Evolutionary conservation across 805 yeast genomes (phyloP), one percentile per base, ranked within the genome.

Genomic region (Priceomyces castillae): DNA sequence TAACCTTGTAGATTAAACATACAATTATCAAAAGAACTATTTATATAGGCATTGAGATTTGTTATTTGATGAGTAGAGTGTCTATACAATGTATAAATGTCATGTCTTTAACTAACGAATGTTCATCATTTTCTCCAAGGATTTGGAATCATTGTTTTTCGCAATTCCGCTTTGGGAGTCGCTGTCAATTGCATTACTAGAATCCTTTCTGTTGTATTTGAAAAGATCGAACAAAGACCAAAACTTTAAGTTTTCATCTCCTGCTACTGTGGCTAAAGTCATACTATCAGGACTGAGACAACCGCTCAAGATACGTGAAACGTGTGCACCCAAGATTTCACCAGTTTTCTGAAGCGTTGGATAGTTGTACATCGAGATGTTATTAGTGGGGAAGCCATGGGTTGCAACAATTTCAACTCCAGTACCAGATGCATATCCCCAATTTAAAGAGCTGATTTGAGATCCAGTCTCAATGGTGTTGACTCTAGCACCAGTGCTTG

Each of bases 231-330:
- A 92, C 17, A 94, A 74, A 51, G 87, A 84, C 90, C 95, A 94
- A 67, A 94, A 94, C 67, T 94, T 92, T 58, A 94, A 75, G 65
- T 90, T 92, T 62, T 94, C 99, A 64, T 94, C 98, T 10, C 96
- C 95, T 2, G 97, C 95, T 37, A 90, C 90, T 0, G 99, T 94
- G 1, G 96, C 98, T 43, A 94, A 67, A 0, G 95, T 87, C 41
- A 87, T 79, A 12, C 86, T 87, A 65, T 94, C 97, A 3, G 97
- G 97, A 18, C 96, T 86, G 41, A 94, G 61, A 37, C 89, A 82
- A 20, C 96, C 85, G 48, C 80, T 80, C 41, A 94, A 74, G 19
- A 94, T 89, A 52, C 98, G 76, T 12, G 94, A 80, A 50, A 89
- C 97, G 59, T 94, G 99, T 1, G 97, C 97, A 31, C 82, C 80